Conservation (phyloP, 495 filamentous ascomycete species). For the Talaromyces thailandensis region DNA sequence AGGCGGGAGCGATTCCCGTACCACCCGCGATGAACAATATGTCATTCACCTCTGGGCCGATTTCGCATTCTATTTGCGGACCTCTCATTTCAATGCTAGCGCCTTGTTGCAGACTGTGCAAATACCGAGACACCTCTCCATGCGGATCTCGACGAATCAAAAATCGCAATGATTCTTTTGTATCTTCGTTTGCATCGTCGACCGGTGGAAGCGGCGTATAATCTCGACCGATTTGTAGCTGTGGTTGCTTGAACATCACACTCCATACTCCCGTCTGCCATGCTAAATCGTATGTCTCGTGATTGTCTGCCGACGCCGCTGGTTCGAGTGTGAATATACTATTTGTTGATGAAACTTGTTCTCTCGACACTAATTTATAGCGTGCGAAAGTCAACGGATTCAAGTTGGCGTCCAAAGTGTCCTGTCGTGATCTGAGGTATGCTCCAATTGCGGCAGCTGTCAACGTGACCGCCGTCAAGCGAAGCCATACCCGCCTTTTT, state of each 20-base stretch:
- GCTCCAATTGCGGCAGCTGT: constrained; percentile 28
- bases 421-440: constrained; percentile 25
- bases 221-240: constrained; percentile 76
- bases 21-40: constrained; percentile 86
- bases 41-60: constrained; percentile 41
- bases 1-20: constrained; percentile 84
- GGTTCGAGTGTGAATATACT: constrained; percentile 64
- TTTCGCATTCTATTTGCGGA: constrained; percentile 60
- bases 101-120: constrained; percentile 53
- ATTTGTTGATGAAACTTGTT: constrained; percentile 64
- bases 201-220: constrained; percentile 78
- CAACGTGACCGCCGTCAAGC: constrained; percentile 23
- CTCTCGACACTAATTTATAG: constrained; percentile 55
- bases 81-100: constrained; percentile 66
- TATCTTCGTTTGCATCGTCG: constrained; percentile 18
- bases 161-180: constrained; percentile 39
- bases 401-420: constrained; percentile 17
- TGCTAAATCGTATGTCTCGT: constrained; percentile 36
- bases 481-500: constrained; percentile 27
- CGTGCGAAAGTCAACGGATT: constrained; percentile 54
- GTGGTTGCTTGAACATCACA: constrained; percentile 88
- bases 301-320: constrained; percentile 20
- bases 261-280: constrained; percentile 66
- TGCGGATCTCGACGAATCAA: constrained; percentile 45
- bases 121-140: constrained; percentile 59